Evolutionary conservation across 176 grass and related monocot species (phyloP), one percentile per base, ranked within the genome.

Genomic region (Hyparrhenia diplandra): DNA sequence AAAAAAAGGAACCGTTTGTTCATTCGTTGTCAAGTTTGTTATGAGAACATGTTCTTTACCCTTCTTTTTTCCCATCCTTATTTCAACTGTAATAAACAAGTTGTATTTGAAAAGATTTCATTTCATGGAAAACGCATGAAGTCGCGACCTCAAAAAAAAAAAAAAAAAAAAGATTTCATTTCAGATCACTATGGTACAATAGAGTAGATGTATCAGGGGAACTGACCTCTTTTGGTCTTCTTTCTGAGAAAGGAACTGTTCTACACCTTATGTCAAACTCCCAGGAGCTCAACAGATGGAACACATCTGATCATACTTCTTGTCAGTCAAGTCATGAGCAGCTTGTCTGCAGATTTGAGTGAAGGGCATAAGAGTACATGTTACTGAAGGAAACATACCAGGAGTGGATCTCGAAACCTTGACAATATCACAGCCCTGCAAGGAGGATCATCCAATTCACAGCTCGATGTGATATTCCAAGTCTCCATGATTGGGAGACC

Each of bases 1-100:
- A 65, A 64, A 49, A 58, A 59, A 0, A 34, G 5, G 24, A 13
- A 28, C 3, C 0, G 0, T 66, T 81, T 77, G 65, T 40, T 77
- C 35, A 59, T 80, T 80, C 5, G 11, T 68, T 80, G 21, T 75
- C 34, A 60, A 69, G 17, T 78, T 78, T 61, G 73, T 30, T 77
- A 16, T 24, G 46, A 66, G 45, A 89, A 85, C 43, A 77, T 30
- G 10, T 76, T 43, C 13, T 51, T 42, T 74, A 59, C 67, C 16
- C 16, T 77, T 85, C 73, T 25, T 77, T 71, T 63, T 55, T 18
- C n/a, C 29, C 11, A 39, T 52, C 18, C n/a, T 43, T 42, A 32
- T 45, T 34, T 55, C 4, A 75, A 63, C 2, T 34, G 52, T 74
- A 64, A 75, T 61, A 55, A 71, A 28, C 10, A 49, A 10, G 24